These are phyloP conservation scores for Claviceps purpurea DNA, from an alignment of 2,329 filamentous ascomycete species.

Conservation along the genomic window DNA sequence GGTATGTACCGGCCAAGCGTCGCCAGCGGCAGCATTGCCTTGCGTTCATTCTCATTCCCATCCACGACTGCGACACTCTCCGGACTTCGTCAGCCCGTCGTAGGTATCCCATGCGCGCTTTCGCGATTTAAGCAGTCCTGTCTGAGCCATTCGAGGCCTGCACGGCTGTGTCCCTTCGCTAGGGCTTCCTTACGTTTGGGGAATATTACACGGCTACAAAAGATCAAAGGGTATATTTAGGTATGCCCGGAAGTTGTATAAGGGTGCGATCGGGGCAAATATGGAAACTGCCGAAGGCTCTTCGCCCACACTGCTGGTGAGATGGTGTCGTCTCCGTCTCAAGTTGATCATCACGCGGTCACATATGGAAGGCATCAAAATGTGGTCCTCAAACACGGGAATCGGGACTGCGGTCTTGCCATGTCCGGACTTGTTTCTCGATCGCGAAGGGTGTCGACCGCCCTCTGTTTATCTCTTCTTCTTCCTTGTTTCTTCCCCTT, in stretches of 20 bases:
- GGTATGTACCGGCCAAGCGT: too few relatives aligned
- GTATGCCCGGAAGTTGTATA: constrained; percentile 27
- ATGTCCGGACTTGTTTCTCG: background rate
- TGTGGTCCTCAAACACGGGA: background rate
- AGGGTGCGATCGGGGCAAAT: constrained; percentile 22
- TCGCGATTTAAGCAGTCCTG: constrained; percentile 17
- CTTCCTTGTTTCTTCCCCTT: too few relatives aligned
- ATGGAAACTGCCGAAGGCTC: constrained; percentile 14
- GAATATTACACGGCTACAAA: constrained; percentile 24
- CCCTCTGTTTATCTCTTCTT: too few relatives aligned
- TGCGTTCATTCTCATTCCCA: too few relatives aligned
- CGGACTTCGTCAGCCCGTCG: too few relatives aligned
- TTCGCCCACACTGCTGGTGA: constrained; percentile 22
- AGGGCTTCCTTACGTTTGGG: constrained; percentile 30
- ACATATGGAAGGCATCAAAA: background rate
- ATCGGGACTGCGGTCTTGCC: too few relatives aligned
- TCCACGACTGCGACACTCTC: too few relatives aligned
- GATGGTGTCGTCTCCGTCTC: constrained; percentile 1
- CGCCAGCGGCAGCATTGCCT: too few relatives aligned
- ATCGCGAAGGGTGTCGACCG: background rate
- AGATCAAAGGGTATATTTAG: constrained; percentile 15
- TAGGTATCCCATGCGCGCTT: too few relatives aligned
- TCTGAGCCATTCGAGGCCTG: too few relatives aligned
- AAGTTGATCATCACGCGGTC: background rate
- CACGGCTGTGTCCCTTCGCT: background rate